These are phyloP conservation scores for Cladobotryum protrusum DNA, from an alignment of 2,329 filamentous ascomycete species.

Conservation along the genomic window DNA sequence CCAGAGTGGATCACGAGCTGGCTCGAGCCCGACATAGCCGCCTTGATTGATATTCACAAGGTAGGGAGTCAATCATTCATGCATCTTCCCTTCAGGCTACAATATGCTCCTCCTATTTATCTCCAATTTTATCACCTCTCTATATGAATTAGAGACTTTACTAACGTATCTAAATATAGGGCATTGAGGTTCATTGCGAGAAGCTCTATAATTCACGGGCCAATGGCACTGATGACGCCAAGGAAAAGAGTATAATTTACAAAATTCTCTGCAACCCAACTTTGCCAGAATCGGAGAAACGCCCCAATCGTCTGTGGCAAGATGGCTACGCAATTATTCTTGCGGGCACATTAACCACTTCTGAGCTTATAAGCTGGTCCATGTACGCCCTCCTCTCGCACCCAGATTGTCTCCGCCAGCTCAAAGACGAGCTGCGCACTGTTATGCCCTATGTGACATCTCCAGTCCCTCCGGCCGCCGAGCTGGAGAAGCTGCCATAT, in stretches of 20 bases:
- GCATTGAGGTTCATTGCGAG: conserved; percentile 26
- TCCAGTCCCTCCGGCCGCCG: conserved; percentile 21
- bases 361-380: conserved; percentile 28
- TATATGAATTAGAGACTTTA: too few relatives aligned
- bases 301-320: conserved; percentile 27
- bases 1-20: too few relatives aligned
- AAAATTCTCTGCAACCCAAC: conserved; percentile 26
- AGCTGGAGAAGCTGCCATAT: conserved; percentile 34
- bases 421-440: conserved; percentile 31
- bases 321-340: conserved; percentile 33
- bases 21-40: too few relatives aligned
- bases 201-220: conserved; percentile 23
- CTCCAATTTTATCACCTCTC: too few relatives aligned
- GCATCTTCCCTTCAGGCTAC: too few relatives aligned
- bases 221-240: conserved; percentile 2
- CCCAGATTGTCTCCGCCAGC: conserved; percentile 23
- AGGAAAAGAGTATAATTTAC: conserved; percentile 31
- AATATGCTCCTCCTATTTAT: too few relatives aligned
- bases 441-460: conserved; percentile 25
- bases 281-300: conserved; percentile 30
- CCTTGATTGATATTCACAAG: too few relatives aligned
- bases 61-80: too few relatives aligned
- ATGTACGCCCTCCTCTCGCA: conserved; percentile 30
- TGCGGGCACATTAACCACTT: conserved; percentile 36
- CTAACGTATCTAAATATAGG: too few relatives aligned